These are phyloP conservation scores for Agaricus subrufescens DNA, from an alignment of 768 basidiomycete genomes.

Conservation along the genomic window DNA sequence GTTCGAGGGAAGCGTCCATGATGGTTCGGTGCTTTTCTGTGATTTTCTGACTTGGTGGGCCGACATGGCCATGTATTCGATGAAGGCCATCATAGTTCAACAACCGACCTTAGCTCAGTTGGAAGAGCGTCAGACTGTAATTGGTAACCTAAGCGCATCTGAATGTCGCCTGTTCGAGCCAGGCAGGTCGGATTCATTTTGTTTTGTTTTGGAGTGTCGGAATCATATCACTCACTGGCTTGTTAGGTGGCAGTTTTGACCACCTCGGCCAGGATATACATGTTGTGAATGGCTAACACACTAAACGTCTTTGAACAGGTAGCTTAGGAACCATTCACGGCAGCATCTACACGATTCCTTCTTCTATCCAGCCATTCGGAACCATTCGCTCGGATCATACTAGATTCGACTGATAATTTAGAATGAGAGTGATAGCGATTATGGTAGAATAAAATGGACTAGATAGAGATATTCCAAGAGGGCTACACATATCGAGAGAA, in stretches of 20 bases:
- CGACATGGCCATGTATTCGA: too few relatives aligned
- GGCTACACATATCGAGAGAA: constrained; percentile 1
- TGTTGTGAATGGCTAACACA: too few relatives aligned
- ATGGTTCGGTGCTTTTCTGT: neutral
- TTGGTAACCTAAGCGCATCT: constrained; percentile 11
- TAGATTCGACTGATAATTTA: neutral
- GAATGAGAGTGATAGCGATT: neutral
- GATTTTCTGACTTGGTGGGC: too few relatives aligned
- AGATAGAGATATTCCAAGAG: constrained; percentile 4
- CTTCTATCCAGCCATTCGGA: too few relatives aligned
- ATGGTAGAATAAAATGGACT: constrained; percentile 4
- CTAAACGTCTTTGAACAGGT: too few relatives aligned
- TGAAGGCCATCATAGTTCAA: neutral
- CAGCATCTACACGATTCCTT: too few relatives aligned
- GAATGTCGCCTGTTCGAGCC: constrained; percentile 57
- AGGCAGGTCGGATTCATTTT: constrained; percentile 30
- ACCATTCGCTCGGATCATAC: too few relatives aligned
- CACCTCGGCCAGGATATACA: too few relatives aligned
- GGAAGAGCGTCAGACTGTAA: constrained; percentile 46
- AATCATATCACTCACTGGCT: too few relatives aligned
- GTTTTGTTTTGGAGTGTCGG: too few relatives aligned
- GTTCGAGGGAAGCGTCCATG: constrained; percentile 65
- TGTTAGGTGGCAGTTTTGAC: too few relatives aligned
- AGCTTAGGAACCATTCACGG: too few relatives aligned
- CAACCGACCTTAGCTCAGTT: constrained; percentile 43